A percentile compares a stretch with the other conserved stretches of the same genome.
Conservation (phyloP, 768 basidiomycete genomes). For the Gyrodon lividus region DNA sequence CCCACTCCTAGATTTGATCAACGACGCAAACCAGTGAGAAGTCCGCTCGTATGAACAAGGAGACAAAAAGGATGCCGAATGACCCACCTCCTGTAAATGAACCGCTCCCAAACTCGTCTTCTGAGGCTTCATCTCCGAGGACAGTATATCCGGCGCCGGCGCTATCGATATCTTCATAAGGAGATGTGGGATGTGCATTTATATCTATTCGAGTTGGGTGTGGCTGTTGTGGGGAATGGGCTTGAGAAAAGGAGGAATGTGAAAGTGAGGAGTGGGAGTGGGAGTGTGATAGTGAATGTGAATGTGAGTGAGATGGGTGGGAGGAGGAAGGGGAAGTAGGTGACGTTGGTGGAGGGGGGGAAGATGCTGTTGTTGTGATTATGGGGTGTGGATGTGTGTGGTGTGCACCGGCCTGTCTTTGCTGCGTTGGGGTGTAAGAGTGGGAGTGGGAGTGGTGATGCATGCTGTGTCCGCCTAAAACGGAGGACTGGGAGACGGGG, state of each 20-base stretch:
- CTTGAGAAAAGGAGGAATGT: slow-evolving; percentile 21
- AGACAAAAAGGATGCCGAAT: not conserved
- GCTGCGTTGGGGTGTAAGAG: slow-evolving; percentile 18
- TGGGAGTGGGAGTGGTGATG: slow-evolving; percentile 31
- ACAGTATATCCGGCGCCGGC: slow-evolving; percentile 27
- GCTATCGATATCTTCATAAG: slow-evolving; percentile 64
- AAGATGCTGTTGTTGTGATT: slow-evolving; percentile 33
- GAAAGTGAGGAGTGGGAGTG: slow-evolving; percentile 23
- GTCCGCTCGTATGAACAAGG: not conserved
- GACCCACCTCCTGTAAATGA: slow-evolving; percentile 10
- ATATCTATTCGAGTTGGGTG: slow-evolving; percentile 29
- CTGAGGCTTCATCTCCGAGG: slow-evolving; percentile 25
- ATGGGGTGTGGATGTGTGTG: slow-evolving; percentile 26
- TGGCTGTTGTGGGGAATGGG: slow-evolving; percentile 17
- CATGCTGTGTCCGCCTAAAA: slow-evolving; percentile 10
- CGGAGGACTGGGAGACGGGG: slow-evolving; percentile 30
- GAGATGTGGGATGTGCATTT: slow-evolving; percentile 21
- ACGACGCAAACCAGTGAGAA: not conserved
- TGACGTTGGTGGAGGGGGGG: slow-evolving; percentile 26
- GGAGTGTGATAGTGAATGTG: slow-evolving; percentile 20
- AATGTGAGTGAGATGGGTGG: slow-evolving; percentile 22
- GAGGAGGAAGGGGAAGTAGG: slow-evolving; percentile 24
- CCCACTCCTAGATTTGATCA: not conserved
- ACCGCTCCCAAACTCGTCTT: slow-evolving; percentile 22
- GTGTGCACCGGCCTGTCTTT: not conserved